phyloP scores from a whole-genome alignment of 2,329 filamentous ascomycete species.

The Aspergillus spinulosporus region DNA sequence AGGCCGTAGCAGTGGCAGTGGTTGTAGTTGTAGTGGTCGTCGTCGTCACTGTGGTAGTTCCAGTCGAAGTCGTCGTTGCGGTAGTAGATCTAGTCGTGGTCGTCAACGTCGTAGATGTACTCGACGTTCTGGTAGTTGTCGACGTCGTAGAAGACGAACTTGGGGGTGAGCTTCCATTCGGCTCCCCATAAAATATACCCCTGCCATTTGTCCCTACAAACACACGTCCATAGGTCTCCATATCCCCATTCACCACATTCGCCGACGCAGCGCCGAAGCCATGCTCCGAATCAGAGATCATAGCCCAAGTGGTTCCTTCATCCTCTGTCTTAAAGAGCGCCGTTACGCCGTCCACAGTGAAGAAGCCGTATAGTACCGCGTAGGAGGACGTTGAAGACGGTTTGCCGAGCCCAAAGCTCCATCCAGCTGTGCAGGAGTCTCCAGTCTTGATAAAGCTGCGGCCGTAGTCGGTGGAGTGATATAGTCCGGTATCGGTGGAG shows the following conservation, averaged over 20 bases:
- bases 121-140: conserved; percentile 11
- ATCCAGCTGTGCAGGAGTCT: conserved; percentile 19
- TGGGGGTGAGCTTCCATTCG: conserved; percentile 22
- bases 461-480: conserved; percentile 56
- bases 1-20: not conserved
- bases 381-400: conserved; percentile 20
- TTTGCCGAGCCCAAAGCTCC: conserved; percentile 29
- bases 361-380: conserved; percentile 30
- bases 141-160: conserved; percentile 14
- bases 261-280: conserved; percentile 29
- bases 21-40: not conserved
- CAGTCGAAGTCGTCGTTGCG: conserved; percentile 14
- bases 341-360: conserved; percentile 25
- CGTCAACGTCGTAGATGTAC: not conserved
- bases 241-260: conserved; percentile 31
- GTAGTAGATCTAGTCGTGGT: conserved; percentile 9
- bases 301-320: conserved; percentile 28
- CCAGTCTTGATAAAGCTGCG: conserved; percentile 46
- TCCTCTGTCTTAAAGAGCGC: conserved; percentile 31
- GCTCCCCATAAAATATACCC: conserved; percentile 34
- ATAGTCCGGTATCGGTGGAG: conserved; percentile 54
- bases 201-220: conserved; percentile 38
- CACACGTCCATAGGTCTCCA: conserved; percentile 30
- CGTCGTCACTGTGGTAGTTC: not conserved
- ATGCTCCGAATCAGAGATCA: conserved; percentile 29